Percentiles rank a stretch among this genome's conserved stretches.
These are phyloP conservation scores for Mucor piriformis DNA, from an alignment of 371 early-diverging fungal species.

Conservation along the genomic window DNA sequence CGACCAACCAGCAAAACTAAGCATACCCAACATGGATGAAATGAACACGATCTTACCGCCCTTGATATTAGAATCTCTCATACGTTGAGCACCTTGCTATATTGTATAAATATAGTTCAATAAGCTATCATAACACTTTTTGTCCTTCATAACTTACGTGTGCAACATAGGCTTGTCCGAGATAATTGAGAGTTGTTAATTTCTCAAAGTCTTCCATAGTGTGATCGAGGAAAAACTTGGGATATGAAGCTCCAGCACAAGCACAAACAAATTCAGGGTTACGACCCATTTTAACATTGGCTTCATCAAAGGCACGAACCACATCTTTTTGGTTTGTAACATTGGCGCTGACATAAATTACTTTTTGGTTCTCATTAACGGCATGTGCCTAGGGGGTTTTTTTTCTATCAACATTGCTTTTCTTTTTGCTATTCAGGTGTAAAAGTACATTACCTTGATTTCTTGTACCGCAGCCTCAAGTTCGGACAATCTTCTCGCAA, in stretches of 20 bases:
- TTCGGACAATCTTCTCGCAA: constrained; percentile 70
- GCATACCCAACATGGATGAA: constrained; percentile 75
- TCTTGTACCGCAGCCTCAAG: constrained; percentile 60
- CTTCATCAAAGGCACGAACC: constrained; percentile 64
- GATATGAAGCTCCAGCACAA: constrained; percentile 79
- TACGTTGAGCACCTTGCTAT: constrained; percentile 69
- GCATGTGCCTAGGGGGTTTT: constrained; percentile 20
- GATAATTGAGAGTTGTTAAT: constrained; percentile 77
- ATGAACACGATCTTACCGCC: constrained; percentile 78
- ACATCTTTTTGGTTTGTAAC: constrained; percentile 60
- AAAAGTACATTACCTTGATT: constrained; percentile 48
- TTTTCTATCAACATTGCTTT: too few relatives aligned
- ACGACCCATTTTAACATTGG: constrained; percentile 56
- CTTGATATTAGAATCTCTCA: constrained; percentile 63
- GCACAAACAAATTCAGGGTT: constrained; percentile 77
- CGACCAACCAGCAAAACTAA: constrained; percentile 82
- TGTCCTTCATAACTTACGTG: constrained; percentile 52
- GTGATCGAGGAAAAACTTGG: constrained; percentile 78
- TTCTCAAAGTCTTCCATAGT: constrained; percentile 62
- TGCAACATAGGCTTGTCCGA: constrained; percentile 76
- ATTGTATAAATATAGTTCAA: background rate
- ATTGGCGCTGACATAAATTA: constrained; percentile 62
- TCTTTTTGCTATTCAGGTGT: background rate
- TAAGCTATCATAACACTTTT: background rate
- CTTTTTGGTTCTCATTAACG: constrained; percentile 47